Evolutionary conservation across 768 basidiomycete species (phyloP).

Genomic region (Podaxis carcinomalis): DNA sequence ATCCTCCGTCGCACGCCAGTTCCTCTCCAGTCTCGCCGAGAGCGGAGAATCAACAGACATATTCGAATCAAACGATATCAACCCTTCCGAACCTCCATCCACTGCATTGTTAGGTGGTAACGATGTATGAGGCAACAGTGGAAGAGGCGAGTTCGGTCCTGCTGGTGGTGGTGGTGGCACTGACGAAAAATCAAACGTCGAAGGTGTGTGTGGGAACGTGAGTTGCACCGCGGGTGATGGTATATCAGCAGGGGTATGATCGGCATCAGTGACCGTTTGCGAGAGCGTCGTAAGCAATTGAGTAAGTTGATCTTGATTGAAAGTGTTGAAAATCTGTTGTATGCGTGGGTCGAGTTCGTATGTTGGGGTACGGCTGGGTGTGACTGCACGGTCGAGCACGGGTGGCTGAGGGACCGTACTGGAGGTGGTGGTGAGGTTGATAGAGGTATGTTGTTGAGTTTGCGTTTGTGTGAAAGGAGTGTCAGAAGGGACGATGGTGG

Average conservation of each 20-base stretch:
- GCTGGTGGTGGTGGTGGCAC: no score
- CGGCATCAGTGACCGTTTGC: constrained; percentile 9
- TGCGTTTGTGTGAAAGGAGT: not conserved
- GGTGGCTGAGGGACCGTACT: not conserved
- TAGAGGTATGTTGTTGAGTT: not conserved
- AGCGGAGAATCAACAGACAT: constrained; percentile 25
- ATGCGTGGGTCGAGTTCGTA: constrained; percentile 17
- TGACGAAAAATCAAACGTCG: no score
- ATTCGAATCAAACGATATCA: no score
- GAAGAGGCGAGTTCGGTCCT: no score
- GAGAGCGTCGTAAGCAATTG: constrained; percentile 39
- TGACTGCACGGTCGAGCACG: not conserved
- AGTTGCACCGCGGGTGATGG: no score
- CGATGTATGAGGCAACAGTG: no score
- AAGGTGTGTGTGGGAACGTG: no score
- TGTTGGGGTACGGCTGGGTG: not conserved
- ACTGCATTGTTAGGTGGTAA: no score
- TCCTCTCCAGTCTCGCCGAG: constrained; percentile 34
- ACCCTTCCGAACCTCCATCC: no score
- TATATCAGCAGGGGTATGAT: constrained; percentile 4
- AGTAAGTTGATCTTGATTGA: constrained; percentile 42
- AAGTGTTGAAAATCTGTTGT: constrained; percentile 28
- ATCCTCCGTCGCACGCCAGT: constrained; percentile 53
- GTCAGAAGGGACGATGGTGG: not conserved
- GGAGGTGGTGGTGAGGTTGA: constrained; percentile 10